Conservation (phyloP, 345 rosid species). For the Murraya koenigii region DNA sequence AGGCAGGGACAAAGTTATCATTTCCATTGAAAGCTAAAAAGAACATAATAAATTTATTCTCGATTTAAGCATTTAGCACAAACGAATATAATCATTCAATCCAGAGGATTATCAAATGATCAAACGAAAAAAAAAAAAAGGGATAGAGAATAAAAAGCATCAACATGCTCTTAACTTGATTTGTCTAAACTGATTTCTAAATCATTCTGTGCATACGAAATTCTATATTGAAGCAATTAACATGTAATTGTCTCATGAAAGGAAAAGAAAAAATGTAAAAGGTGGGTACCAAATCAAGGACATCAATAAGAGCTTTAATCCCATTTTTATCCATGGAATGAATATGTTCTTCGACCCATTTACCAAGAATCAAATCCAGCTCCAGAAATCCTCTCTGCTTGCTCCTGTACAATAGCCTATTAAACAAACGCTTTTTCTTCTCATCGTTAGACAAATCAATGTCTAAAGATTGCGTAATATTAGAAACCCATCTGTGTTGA, state of each 20-base stretch:
- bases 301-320: conserved; percentile 68
- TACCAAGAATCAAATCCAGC: conserved; percentile 87
- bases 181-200: background rate
- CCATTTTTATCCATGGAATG: conserved; percentile 69
- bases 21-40: too few relatives aligned
- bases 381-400: conserved; percentile 92
- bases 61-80: too few relatives aligned
- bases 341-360: conserved; percentile 84
- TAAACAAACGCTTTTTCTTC: conserved; percentile 64
- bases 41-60: too few relatives aligned
- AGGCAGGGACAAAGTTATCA: too few relatives aligned
- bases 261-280: background rate
- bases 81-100: too few relatives aligned
- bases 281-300: conserved; percentile 69
- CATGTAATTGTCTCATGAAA: background rate
- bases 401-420: conserved; percentile 92
- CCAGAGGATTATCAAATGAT: background rate
- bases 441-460: conserved; percentile 71
- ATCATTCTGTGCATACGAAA: background rate
- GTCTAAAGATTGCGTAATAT: conserved; percentile 29
- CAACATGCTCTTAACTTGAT: background rate
- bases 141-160: background rate
- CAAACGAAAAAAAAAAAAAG: background rate
- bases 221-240: background rate
- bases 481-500: conserved; percentile 35